Evolutionary conservation across 2,329 filamentous ascomycete genomes (phyloP).

Genomic region (Sphaerulina populicola): DNA sequence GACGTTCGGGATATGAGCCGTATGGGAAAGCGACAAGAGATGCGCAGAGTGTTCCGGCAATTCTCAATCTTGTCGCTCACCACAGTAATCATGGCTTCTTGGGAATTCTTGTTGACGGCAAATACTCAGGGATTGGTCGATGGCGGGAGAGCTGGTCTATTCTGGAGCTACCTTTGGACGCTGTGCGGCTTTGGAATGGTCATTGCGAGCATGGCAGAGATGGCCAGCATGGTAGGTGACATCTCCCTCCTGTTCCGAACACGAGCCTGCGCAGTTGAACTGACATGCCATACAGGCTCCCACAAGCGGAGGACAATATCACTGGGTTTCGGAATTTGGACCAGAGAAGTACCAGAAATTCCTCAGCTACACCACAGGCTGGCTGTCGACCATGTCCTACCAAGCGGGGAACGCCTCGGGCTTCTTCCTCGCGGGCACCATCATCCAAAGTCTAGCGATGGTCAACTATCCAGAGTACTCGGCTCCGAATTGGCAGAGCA

Average conservation of each 20-base stretch:
- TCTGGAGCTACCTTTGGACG: constrained; percentile 20
- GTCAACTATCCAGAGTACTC: constrained; percentile 17
- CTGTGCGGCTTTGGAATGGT: constrained; percentile 16
- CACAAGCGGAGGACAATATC: constrained; percentile 23
- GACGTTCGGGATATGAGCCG: constrained; percentile 41
- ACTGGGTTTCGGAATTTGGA: constrained; percentile 35
- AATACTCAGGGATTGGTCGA: constrained; percentile 21
- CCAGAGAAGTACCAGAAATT: constrained; percentile 24
- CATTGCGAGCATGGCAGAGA: constrained; percentile 25
- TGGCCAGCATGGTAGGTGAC: constrained; percentile 23
- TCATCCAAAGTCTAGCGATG: constrained; percentile 19
- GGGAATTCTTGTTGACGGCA: constrained; percentile 42
- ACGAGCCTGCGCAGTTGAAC: not conserved
- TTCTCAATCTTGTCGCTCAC: constrained; percentile 45
- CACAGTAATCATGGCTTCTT: constrained; percentile 45
- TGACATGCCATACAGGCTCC: constrained; percentile 17
- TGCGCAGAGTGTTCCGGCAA: constrained; percentile 44
- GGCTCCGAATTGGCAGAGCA: constrained; percentile 18
- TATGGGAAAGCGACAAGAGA: constrained; percentile 44
- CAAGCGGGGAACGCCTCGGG: constrained; percentile 20
- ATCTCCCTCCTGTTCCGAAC: not conserved
- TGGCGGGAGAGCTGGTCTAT: constrained; percentile 16
- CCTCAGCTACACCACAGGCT: constrained; percentile 26
- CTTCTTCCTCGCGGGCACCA: constrained; percentile 19
- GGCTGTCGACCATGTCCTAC: constrained; percentile 17